Evolutionary conservation across 257 asterid genomes (phyloP).

Genomic region (Gentiana dahurica): DNA sequence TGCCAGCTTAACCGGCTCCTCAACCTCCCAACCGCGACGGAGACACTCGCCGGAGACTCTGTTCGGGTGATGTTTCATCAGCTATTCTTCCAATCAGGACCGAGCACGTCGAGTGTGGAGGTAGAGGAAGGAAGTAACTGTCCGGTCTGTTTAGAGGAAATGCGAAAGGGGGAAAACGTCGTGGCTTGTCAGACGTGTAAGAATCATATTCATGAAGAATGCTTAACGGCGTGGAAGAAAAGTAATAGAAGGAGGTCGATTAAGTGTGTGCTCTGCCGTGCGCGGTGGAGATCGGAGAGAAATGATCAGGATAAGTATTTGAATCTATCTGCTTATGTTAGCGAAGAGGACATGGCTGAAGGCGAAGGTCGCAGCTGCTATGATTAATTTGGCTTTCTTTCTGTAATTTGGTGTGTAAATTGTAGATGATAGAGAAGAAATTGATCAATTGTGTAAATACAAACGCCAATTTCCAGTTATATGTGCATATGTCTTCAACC

Average conservation of each 20-base stretch:
- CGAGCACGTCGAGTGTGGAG: conserved; percentile 16
- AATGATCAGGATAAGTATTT: conserved; percentile 57
- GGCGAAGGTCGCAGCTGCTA: conserved; percentile 29
- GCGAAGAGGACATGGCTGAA: conserved; percentile 38
- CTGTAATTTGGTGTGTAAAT: background rate
- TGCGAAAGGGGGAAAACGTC: conserved; percentile 52
- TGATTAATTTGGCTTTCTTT: conserved; percentile 8
- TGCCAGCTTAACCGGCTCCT: conserved; percentile 70
- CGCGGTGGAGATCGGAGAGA: conserved; percentile 61
- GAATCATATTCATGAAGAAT: conserved; percentile 74
- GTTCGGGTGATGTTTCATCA: conserved; percentile 53
- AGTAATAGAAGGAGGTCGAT: conserved; percentile 59
- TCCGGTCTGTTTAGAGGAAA: conserved; percentile 86
- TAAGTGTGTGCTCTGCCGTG: conserved; percentile 89
- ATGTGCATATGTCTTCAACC: no score
- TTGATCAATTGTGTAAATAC: no score
- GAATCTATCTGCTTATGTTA: conserved; percentile 66
- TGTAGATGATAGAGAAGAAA: no score
- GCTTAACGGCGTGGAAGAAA: conserved; percentile 79
- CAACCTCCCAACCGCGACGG: conserved; percentile 41
- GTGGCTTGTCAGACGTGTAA: conserved; percentile 65
- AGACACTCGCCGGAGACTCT: conserved; percentile 42
- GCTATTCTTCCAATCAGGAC: conserved; percentile 25
- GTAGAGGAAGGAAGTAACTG: conserved; percentile 43
- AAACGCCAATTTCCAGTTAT: no score